phyloP scores from a whole-genome alignment of 257 asterid species.

The Ballota nigra region DNA sequence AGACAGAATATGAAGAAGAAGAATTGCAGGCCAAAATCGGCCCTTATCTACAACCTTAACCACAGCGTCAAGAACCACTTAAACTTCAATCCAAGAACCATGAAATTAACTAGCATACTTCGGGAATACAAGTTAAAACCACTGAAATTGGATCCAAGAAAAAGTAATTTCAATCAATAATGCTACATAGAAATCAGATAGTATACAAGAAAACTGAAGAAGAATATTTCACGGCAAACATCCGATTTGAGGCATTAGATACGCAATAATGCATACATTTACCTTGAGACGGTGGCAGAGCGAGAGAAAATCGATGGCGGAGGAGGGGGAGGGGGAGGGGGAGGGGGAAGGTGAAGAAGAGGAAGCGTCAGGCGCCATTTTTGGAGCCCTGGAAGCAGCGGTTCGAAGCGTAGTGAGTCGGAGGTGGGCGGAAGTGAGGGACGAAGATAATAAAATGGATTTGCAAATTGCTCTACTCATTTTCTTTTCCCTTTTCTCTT shows the following conservation, averaged over 20 bases:
- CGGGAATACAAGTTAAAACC: not conserved
- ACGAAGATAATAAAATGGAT: slow-evolving; percentile 29
- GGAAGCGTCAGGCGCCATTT: slow-evolving; percentile 56
- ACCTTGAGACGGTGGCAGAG: slow-evolving; percentile 96
- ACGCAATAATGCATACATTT: not conserved
- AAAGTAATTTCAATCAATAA: slow-evolving; percentile 2
- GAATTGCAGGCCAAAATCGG: not conserved
- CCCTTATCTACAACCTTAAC: not conserved
- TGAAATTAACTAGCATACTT: not conserved
- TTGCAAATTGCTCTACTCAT: slow-evolving; percentile 43
- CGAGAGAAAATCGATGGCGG: slow-evolving; percentile 89
- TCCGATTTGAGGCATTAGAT: not conserved
- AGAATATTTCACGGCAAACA: not conserved
- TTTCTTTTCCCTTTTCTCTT: slow-evolving; percentile 11
- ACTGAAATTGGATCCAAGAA: not conserved
- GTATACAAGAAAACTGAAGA: not conserved
- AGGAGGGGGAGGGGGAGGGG: slow-evolving; percentile 68
- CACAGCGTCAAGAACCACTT: not conserved
- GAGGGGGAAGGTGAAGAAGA: slow-evolving; percentile 25
- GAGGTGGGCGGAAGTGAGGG: slow-evolving; percentile 40
- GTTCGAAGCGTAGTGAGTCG: slow-evolving; percentile 31
- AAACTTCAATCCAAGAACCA: not conserved
- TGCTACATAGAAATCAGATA: not conserved
- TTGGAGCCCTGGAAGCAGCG: slow-evolving; percentile 37
- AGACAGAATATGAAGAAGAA: slow-evolving; percentile 5